Evolutionary conservation across 1,139 yeast genomes (phyloP), one percentile per base, ranked within the genome.

Genomic region (Suhomyces coccinellae): DNA sequence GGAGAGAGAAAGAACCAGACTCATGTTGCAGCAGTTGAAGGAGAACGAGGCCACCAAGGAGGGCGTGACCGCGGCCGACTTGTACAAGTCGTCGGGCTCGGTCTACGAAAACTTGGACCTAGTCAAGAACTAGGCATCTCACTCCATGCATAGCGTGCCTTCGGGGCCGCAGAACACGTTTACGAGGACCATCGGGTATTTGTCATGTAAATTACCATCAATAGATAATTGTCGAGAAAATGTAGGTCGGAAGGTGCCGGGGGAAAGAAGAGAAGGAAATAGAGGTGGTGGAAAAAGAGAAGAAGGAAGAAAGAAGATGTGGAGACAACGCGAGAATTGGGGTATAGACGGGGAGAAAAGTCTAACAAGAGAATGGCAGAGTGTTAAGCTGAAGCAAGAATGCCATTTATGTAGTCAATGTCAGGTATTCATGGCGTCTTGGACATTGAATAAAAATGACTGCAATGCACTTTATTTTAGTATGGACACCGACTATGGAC

Each of bases 101-200:
- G 71, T 68, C 37, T 74, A 74, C 56, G 78, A 73, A 56, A 73
- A 71, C 56, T 71, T 74, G 61, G 73, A 73, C 58, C 71, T 74
- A 60, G 68, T 74, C 42, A 61, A 63, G 52, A 53, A 50, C 38
- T 53, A 48, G 44, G 33, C 32, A 17, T 40, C 17, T 38, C 43
- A 38, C 40, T 22, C 14, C 40, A 36, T 33, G 40, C 39, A 41
- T 41, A 20, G 39, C 44, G 37, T 38, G 28, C 34, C 41, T 22
- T 30, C 22, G 22, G 32, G 41, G 41, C 32, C 41, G 32, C 36
- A 34, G 36, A 33, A 34, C 36, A 34, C 36, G 22, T 34, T 34
- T 34, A 34, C 36, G 36, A 34, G 36, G 36, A 24, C 29, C 36
- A 34, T 34, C 36, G 36, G 36, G 36, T 22, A 34, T 34, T 29